Evolutionary conservation across 345 rosid species (phyloP).

Genomic region (Cardamine occulta): DNA sequence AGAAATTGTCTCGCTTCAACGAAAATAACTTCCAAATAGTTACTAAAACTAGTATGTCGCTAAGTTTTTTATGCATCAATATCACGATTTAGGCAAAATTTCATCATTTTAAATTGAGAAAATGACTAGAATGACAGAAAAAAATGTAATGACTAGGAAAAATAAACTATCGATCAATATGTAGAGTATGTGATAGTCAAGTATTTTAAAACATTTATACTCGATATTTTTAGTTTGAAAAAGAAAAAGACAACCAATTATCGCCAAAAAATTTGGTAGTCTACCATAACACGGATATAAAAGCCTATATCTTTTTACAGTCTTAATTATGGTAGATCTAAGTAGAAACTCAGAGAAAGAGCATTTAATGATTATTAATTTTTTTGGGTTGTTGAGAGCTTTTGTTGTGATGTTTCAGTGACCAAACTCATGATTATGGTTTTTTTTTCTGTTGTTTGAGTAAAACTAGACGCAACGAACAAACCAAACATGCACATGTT

Average conservation of each 20-base stretch:
- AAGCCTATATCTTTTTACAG: not conserved
- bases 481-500: conserved; percentile 46
- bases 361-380: conserved; percentile 29
- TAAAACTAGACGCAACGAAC: conserved; percentile 45
- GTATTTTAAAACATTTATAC: not conserved
- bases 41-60: not conserved
- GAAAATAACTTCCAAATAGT: conserved; percentile 7
- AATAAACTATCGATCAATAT: too few species aligned
- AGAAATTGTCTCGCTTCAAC: not conserved
- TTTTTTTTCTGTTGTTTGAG: conserved; percentile 37
- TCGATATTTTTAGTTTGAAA: not conserved
- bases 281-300: not conserved
- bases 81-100: not conserved
- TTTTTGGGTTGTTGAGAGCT: conserved; percentile 33
- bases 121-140: too few species aligned
- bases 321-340: conserved; percentile 21
- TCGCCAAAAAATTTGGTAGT: not conserved
- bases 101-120: not conserved
- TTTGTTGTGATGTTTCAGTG: conserved; percentile 40
- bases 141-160: not conserved
- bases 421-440: conserved; percentile 41
- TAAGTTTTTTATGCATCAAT: not conserved
- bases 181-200: not conserved
- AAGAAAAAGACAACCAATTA: not conserved
- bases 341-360: conserved; percentile 21